Base-by-base conservation (phyloP, 257 asterid species). In the Rauvolfia tetraphylla region DNA sequence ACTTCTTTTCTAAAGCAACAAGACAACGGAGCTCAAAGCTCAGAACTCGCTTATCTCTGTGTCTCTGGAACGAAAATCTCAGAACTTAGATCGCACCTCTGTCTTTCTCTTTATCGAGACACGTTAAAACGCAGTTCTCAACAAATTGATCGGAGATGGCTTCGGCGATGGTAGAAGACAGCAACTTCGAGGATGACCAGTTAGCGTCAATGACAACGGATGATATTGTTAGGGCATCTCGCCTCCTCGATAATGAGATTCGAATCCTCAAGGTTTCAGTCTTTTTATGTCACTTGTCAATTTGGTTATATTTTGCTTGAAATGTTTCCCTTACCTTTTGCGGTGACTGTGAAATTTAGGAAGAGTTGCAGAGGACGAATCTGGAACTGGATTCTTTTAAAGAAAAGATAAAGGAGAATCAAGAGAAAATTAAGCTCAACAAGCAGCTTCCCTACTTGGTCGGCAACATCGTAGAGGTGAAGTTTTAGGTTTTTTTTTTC, bases 401-500 rank as follows among this genome's bases (percentile, higher is more conserved):
- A 79, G 98, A 91, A 81, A 90, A 93, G 90, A 91, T 88, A 56
- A 91, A 90, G 78, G 96, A 91, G 84, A 93, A 93, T 81, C 96
- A 90, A 70, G 97, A 90, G 81, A 93, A 93, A 81, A 93, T 93
- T 46, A 91, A 93, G 76, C 95, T 91, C 75, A 88, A 91, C 83
- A 93, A 93, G 85, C 97, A 91, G 83, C 95, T 93, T 71, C 97
- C 98, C 5, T 91, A 91, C 83, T 85, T 93, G 85, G 96, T 93
- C 25, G 97, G 98, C 46, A 93, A 90, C 83, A 93, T 93, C 54
- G 97, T 93, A 56, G 98, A 91, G 97, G 96, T 92, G 48, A 62
- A 8, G 3, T 63, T 39, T 51, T 25, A 23, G 57, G 15, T 38
- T 71, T 72, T 59, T 33, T 36, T 3, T 23, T 33, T 48, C 17